Percentiles rank a stretch among this genome's conserved stretches.
Evolutionary conservation across 495 filamentous ascomycete species (phyloP).

Genomic region (Extremus antarcticus): DNA sequence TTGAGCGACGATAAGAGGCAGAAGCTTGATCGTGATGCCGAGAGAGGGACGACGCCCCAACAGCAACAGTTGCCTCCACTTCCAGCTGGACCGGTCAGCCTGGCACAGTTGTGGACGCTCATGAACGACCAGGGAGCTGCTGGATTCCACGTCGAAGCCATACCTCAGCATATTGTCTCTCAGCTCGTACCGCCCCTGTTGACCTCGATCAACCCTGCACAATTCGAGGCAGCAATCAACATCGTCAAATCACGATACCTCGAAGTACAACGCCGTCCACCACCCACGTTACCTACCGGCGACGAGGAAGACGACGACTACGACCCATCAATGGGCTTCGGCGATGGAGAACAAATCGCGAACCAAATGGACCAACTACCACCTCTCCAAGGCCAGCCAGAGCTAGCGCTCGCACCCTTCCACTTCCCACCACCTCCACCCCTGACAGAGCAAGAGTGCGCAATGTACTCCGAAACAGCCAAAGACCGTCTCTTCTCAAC

Average conservation of each 20-base stretch:
- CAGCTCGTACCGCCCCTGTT: constrained; percentile 64
- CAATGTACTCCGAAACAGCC: constrained; percentile 55
- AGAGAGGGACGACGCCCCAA: constrained; percentile 23
- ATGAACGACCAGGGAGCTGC: constrained; percentile 62
- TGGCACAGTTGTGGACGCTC: constrained; percentile 72
- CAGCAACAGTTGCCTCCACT: constrained; percentile 48
- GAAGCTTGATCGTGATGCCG: constrained; percentile 46
- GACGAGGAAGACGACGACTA: constrained; percentile 78
- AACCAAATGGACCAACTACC: constrained; percentile 54
- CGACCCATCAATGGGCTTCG: constrained; percentile 41
- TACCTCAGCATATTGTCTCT: constrained; percentile 54
- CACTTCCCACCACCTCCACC: constrained; percentile 66
- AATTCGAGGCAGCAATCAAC: constrained; percentile 59
- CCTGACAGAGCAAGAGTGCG: constrained; percentile 54
- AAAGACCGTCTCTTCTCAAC: constrained; percentile 68
- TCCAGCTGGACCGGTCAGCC: constrained; percentile 60
- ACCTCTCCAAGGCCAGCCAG: constrained; percentile 36
- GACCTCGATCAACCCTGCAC: constrained; percentile 45
- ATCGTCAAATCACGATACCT: constrained; percentile 40
- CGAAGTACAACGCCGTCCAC: constrained; percentile 30
- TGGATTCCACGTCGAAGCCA: constrained; percentile 66
- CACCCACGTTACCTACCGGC: constrained; percentile 25
- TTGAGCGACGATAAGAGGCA: constrained; percentile 59
- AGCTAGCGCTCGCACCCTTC: constrained; percentile 57
- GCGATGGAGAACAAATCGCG: constrained; percentile 59